A percentile compares a stretch with the other conserved stretches of the same genome.
Conservation (phyloP, 73 alveolate genomes). For the Uronychia binucleata region DNA sequence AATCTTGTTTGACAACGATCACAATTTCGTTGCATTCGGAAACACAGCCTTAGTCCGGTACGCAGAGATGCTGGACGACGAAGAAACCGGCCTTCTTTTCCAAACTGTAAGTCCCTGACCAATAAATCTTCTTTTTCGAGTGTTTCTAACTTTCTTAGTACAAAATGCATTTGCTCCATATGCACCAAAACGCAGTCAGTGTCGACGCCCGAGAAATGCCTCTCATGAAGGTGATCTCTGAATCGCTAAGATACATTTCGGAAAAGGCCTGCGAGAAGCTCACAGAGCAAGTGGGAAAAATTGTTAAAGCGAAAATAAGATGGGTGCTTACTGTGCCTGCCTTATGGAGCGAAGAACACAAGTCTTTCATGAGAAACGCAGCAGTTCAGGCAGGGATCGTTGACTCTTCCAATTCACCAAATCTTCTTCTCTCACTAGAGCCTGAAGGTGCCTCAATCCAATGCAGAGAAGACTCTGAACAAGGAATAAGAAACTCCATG, state of each 20-base stretch:
- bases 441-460: conserved; percentile 99
- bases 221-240: conserved; percentile 91
- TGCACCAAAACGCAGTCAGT: conserved; percentile 86
- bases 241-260: conserved; percentile 90
- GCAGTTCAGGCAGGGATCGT: conserved; percentile 97
- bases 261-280: conserved; percentile 93
- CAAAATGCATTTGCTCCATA: conserved; percentile 95
- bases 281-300: conserved; percentile 95
- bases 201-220: conserved; percentile 97
- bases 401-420: conserved; percentile 84
- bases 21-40: conserved; percentile 94
- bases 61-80: conserved; percentile 98
- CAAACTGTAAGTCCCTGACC: conserved; percentile 49
- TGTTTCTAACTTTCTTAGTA: conserved; percentile 53
- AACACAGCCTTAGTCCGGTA: conserved; percentile 90
- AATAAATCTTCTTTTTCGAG: conserved; percentile 39
- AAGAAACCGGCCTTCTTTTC: conserved; percentile 95
- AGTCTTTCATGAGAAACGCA: conserved; percentile 96
- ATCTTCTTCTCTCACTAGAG: conserved; percentile 93
- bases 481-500: conserved; percentile 82
- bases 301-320: conserved; percentile 90
- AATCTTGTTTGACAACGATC: conserved; percentile 93
- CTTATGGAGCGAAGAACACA: conserved; percentile 97
- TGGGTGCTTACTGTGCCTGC: conserved; percentile 99
- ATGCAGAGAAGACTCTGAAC: conserved; percentile 97